These are phyloP conservation scores for Rubus idaeus DNA, from an alignment of 306 rosid species.

Conservation along the genomic window DNA sequence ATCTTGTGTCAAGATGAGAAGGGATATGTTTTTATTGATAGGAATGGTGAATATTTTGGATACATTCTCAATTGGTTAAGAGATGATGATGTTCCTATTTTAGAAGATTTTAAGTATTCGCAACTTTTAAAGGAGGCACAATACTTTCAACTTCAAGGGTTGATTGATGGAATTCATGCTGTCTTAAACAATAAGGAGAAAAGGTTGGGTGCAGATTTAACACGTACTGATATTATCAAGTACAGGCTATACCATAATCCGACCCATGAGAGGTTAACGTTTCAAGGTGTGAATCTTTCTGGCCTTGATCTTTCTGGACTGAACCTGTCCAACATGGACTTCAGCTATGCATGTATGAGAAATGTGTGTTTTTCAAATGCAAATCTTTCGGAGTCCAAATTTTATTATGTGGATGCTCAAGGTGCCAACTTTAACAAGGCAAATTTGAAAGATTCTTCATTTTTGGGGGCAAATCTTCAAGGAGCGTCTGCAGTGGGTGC, in stretches of 20 bases:
- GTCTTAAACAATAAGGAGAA: neutral
- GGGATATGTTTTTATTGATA: neutral
- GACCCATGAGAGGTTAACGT: no score
- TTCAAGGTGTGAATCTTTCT: neutral
- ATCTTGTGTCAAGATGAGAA: constrained; percentile 41
- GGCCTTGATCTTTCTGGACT: neutral
- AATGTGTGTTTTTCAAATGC: neutral
- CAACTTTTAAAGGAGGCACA: neutral
- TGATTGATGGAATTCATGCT: neutral
- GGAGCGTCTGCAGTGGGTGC: no score
- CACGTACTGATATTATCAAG: neutral
- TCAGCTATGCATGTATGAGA: neutral
- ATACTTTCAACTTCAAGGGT: neutral
- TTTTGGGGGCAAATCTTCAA: neutral
- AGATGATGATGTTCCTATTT: neutral
- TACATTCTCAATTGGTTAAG: neutral
- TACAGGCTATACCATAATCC: no score
- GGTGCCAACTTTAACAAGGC: neutral
- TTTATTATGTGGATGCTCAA: neutral
- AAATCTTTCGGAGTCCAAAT: neutral
- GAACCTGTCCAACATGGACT: neutral
- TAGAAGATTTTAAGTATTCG: neutral
- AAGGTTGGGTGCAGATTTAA: neutral
- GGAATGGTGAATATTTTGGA: neutral
- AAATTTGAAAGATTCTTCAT: neutral